Evolutionary conservation across 176 grass and related monocot genomes (phyloP).

Genomic region (Canna indica): DNA sequence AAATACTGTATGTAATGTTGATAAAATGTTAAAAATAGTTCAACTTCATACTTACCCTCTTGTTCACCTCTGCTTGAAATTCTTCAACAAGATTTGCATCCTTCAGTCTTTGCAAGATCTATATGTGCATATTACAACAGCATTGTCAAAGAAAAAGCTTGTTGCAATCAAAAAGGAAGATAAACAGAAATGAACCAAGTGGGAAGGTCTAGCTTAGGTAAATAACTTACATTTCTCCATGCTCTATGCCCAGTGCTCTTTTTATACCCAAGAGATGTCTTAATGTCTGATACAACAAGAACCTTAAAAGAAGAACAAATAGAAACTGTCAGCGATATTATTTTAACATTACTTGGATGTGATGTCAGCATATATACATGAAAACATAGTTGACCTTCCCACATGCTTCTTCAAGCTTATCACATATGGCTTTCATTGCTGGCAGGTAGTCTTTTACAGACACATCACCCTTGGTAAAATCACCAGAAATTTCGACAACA

Average conservation of each 20-base stretch:
- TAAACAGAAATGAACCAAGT: slow-evolving; percentile 22
- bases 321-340: slow-evolving; percentile 27
- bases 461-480: slow-evolving; percentile 45
- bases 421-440: slow-evolving; percentile 93
- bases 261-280: slow-evolving; percentile 71
- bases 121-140: slow-evolving; percentile 11
- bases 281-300: slow-evolving; percentile 84
- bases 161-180: neutral
- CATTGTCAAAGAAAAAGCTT: neutral
- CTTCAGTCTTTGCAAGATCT: slow-evolving; percentile 80
- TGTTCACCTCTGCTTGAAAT: slow-evolving; percentile 57
- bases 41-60: slow-evolving; percentile 30
- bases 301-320: slow-evolving; percentile 40
- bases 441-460: slow-evolving; percentile 73
- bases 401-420: slow-evolving; percentile 76
- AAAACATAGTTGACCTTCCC: slow-evolving; percentile 48
- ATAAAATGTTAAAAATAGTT: neutral
- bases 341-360: slow-evolving; percentile 14
- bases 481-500: slow-evolving; percentile 34
- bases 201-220: slow-evolving; percentile 14
- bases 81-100: slow-evolving; percentile 73
- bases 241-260: slow-evolving; percentile 63
- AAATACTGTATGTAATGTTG: neutral
- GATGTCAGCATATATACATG: slow-evolving; percentile 1
- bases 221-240: slow-evolving; percentile 78